A percentile compares a stretch with the other conserved stretches of the same genome.
These are phyloP conservation scores for Pseudoscleropodium purum DNA, from an alignment of 225 moss, liverwort and hornwort species.

Conservation along the genomic window DNA sequence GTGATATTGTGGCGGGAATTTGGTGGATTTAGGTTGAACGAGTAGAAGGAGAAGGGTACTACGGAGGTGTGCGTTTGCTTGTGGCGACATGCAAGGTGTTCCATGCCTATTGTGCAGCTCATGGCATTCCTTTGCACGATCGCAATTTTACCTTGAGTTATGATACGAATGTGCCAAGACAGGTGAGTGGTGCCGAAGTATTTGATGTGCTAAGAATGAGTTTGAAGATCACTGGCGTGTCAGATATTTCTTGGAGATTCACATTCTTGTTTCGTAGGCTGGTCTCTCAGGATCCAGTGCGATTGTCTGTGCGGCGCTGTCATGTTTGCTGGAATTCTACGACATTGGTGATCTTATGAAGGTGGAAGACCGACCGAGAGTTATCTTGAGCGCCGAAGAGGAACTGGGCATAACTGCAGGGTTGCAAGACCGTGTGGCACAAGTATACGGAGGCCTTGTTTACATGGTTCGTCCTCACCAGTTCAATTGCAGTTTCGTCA, in stretches of 20 bases:
- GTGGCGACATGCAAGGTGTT: conserved; percentile 88
- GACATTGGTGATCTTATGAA: conserved; percentile 47
- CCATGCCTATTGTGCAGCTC: conserved; percentile 52
- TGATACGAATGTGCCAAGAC: conserved; percentile 88
- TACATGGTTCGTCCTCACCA: conserved; percentile 57
- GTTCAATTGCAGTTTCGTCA: not conserved
- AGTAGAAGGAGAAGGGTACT: conserved; percentile 78
- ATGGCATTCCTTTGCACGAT: conserved; percentile 45
- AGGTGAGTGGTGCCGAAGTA: conserved; percentile 35
- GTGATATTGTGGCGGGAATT: not conserved
- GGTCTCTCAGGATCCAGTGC: conserved; percentile 98
- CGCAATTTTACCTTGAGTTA: conserved; percentile 81
- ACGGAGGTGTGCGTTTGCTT: conserved; percentile 87
- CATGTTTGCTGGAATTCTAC: conserved; percentile 73
- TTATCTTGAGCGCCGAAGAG: conserved; percentile 83
- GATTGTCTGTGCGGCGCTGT: conserved; percentile 86
- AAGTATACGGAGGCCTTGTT: conserved; percentile 94
- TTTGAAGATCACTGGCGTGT: not conserved
- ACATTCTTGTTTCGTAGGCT: conserved; percentile 29
- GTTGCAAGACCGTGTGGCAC: conserved; percentile 89
- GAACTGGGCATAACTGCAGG: conserved; percentile 98
- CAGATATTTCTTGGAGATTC: not conserved
- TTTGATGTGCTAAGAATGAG: not conserved
- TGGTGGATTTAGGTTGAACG: conserved; percentile 40
- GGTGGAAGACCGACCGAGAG: conserved; percentile 67